Evolutionary conservation across 2,329 filamentous ascomycete species (phyloP).

Genomic region (Rachicladosporium sp.): DNA sequence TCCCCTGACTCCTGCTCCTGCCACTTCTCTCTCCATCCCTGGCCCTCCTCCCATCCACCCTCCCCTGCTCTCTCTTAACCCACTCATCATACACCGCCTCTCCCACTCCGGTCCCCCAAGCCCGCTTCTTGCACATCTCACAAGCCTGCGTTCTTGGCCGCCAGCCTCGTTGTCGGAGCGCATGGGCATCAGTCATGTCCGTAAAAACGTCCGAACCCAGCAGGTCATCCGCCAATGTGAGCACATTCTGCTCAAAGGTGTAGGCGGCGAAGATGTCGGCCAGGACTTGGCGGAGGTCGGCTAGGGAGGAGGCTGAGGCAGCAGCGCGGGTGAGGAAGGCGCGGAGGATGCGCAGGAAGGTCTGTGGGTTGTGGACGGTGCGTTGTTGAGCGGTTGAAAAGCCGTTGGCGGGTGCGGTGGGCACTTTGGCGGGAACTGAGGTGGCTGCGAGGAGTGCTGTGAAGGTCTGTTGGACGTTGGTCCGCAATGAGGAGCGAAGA

Average conservation of each 20-base stretch:
- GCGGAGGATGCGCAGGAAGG: conserved; percentile 78
- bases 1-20: conserved; percentile 42
- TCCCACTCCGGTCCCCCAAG: conserved; percentile 82
- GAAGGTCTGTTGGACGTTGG: conserved; percentile 79
- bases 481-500: conserved; percentile 56
- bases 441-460: conserved; percentile 72
- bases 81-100: conserved; percentile 68
- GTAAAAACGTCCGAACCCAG: conserved; percentile 82
- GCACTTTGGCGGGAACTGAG: conserved; percentile 28
- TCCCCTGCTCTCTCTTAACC: conserved; percentile 46
- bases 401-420: conserved; percentile 2
- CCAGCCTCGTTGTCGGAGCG: conserved; percentile 76
- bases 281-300: conserved; percentile 74
- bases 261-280: conserved; percentile 89
- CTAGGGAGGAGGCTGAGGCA: conserved; percentile 68
- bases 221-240: conserved; percentile 72
- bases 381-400: conserved; percentile 12
- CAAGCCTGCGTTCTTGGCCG: conserved; percentile 75
- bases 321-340: conserved; percentile 79
- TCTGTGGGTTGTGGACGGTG: conserved; percentile 39
- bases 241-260: conserved; percentile 82
- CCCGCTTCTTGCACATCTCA: conserved; percentile 67
- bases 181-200: conserved; percentile 62
- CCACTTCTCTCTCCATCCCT: conserved; percentile 25
- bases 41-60: conserved; percentile 32